Evolutionary conservation across 78 protist genomes (phyloP), one percentile per base, ranked within the genome.

Genomic region (Planoprotostelium fungivorum): DNA sequence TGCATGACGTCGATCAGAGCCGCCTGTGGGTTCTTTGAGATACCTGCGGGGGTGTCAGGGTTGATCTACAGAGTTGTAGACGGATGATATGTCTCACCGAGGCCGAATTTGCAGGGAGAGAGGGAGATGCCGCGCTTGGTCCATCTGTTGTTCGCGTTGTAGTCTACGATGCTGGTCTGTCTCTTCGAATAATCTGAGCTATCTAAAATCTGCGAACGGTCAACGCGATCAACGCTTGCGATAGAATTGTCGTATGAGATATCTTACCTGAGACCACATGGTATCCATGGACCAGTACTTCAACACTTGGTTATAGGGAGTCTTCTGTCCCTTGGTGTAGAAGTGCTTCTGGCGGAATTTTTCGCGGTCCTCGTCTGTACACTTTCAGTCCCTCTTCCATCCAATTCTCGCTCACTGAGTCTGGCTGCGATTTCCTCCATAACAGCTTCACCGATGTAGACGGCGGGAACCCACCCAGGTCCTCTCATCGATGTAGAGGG

Each of bases 41-140:
- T 37, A 85, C 63, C 63, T 36, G 87, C 35, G 37, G 87, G 5
- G 36, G 36, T 85, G 29, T 73, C 29, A 73, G 29, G 16, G 37
- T 23, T 85, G 5, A 25, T 16, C 37, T 16, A 16, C 87, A 5
- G 16, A 85, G 16, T 23, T 16, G 37, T 29, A 51, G 16, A 51
- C 5, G 73, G 5, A 5, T 5, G 5, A 16, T 5, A 51, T 25
- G 16, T 25, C 73, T 51, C 73, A 51, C 86, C 35, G 84, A 93
- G 95, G 87, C 99, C 99, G 92, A 95, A 98, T 90, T 98, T 98
- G 87, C 94, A 88, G 34, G 98, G 97, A 28, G 88, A 29, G 37
- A 91, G 28, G 34, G 97, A 87, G 51, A 98, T 16, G 35, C 99
- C 99, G 34, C 99, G 95, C 97, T 98, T 98, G 29, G 92, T 84